Conservation (phyloP, 2,329 filamentous ascomycete genomes). For the Ceratocystis eucalypticola region DNA sequence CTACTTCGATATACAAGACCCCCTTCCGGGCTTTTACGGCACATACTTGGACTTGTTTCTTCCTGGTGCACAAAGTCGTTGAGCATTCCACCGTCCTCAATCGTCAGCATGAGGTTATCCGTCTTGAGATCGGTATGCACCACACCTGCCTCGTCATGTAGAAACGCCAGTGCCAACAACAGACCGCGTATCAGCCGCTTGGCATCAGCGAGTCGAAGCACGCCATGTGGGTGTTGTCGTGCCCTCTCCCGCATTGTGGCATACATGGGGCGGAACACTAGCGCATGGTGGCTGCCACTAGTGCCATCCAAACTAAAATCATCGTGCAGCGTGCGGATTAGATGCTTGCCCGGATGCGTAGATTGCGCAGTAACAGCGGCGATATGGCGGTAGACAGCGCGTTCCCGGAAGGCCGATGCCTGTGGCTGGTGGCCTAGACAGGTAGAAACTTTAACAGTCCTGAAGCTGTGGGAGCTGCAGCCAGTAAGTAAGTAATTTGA, state of each 20-base stretch:
- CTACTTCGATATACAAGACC: slow-evolving; percentile 9
- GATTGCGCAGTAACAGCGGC: neutral
- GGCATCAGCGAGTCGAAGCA: slow-evolving; percentile 6
- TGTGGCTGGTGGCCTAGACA: slow-evolving; percentile 6
- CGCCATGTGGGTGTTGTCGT: slow-evolving; percentile 5
- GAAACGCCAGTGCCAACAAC: slow-evolving; percentile 16
- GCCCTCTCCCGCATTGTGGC: slow-evolving; percentile 12
- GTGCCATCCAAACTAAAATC: slow-evolving; percentile 9
- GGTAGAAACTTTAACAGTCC: slow-evolving; percentile 12
- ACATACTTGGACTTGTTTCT: neutral
- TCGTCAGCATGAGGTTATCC: slow-evolving; percentile 19
- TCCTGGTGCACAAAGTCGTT: slow-evolving; percentile 13
- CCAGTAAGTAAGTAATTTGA: neutral
- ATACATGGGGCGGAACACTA: slow-evolving; percentile 16
- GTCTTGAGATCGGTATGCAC: slow-evolving; percentile 18
- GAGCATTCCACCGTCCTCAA: slow-evolving; percentile 17
- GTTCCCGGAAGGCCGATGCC: neutral
- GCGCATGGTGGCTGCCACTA: slow-evolving; percentile 11
- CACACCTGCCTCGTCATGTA: slow-evolving; percentile 15
- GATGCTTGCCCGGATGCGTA: slow-evolving; percentile 12
- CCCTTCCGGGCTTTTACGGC: neutral
- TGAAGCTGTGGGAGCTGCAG: slow-evolving; percentile 7
- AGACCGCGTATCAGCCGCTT: slow-evolving; percentile 11
- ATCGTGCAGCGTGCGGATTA: slow-evolving; percentile 15
- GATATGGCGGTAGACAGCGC: slow-evolving; percentile 13